Evolutionary conservation across 2,329 filamentous ascomycete species (phyloP).

Genomic region (Diaporthe capsici): DNA sequence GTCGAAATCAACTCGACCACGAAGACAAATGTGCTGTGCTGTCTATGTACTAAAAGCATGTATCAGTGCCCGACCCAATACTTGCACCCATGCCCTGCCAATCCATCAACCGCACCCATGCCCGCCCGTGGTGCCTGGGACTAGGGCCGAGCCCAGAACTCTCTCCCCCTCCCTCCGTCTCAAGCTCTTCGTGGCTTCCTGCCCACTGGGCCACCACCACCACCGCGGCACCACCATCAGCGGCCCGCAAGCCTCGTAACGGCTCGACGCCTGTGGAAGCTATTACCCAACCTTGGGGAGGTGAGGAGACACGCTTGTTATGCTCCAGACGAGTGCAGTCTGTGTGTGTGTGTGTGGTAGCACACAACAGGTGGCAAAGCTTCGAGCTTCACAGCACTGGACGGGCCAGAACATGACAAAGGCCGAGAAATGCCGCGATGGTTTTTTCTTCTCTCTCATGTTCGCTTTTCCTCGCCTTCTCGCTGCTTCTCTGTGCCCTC

Average conservation of each 20-base stretch:
- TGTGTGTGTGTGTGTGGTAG: conserved; percentile 29
- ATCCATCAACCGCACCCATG: not conserved
- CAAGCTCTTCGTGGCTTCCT: not conserved
- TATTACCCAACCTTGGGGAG: conserved; percentile 29
- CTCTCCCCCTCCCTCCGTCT: conserved; percentile 2
- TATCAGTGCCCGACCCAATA: conserved; percentile 39
- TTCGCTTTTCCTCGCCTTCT: not conserved
- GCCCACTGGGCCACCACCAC: conserved; percentile 22
- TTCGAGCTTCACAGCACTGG: conserved; percentile 24
- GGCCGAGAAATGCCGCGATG: conserved; percentile 33
- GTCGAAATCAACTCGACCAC: not conserved
- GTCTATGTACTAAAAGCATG: conserved; percentile 14
- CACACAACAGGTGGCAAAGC: conserved; percentile 38
- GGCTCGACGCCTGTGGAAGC: conserved; percentile 20
- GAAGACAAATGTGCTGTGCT: not conserved
- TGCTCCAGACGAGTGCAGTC: not conserved
- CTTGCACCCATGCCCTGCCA: conserved; percentile 4
- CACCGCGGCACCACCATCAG: conserved; percentile 3
- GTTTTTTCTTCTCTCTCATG: not conserved
- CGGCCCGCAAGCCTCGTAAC: conserved; percentile 39
- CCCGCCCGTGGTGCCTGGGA: conserved; percentile 39
- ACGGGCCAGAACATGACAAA: not conserved
- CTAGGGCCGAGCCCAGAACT: conserved; percentile 39
- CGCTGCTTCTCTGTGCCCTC: not conserved
- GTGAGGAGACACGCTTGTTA: conserved; percentile 31